These are phyloP conservation scores for Articulospora tetracladia DNA, from an alignment of 495 filamentous ascomycete genomes.

Conservation along the genomic window DNA sequence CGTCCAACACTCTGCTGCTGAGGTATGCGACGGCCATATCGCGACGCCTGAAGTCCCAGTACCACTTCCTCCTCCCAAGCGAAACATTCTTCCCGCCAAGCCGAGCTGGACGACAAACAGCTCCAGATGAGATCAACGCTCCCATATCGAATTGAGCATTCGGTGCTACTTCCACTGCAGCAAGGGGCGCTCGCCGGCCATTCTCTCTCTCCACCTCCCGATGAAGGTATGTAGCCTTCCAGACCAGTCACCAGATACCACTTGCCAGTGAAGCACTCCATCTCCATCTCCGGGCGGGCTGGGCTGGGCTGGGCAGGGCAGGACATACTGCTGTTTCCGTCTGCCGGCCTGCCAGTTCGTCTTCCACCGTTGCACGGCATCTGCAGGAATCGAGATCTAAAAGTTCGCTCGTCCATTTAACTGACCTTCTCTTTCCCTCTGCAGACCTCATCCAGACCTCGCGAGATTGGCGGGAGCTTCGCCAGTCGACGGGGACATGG, in stretches of 20 bases:
- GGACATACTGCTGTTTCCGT: not conserved
- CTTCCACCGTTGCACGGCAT: constrained; percentile 9
- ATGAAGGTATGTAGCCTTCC: constrained; percentile 27
- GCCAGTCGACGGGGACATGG: constrained; percentile 51
- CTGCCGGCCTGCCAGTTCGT: not conserved
- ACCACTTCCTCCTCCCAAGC: not conserved
- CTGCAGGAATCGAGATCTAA: not conserved
- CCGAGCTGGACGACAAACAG: not conserved
- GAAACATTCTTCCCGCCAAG: not conserved
- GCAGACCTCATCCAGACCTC: constrained; percentile 53
- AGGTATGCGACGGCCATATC: not conserved
- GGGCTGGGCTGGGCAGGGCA: no score
- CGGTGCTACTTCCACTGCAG: constrained; percentile 21
- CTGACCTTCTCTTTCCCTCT: constrained; percentile 19
- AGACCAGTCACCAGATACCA: not conserved
- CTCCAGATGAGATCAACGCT: constrained; percentile 25
- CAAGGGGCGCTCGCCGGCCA: constrained; percentile 24
- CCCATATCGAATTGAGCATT: constrained; percentile 20
- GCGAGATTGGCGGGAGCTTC: constrained; percentile 51
- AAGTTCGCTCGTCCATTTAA: not conserved
- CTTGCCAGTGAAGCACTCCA: not conserved
- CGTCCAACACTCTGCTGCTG: no score
- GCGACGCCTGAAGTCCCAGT: not conserved
- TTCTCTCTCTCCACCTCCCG: constrained; percentile 2
- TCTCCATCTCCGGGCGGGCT: not conserved